Percentiles rank a stretch among this genome's conserved stretches.
Evolutionary conservation across 305 asterid species (phyloP).

Genomic region (Fraxinus sp.): DNA sequence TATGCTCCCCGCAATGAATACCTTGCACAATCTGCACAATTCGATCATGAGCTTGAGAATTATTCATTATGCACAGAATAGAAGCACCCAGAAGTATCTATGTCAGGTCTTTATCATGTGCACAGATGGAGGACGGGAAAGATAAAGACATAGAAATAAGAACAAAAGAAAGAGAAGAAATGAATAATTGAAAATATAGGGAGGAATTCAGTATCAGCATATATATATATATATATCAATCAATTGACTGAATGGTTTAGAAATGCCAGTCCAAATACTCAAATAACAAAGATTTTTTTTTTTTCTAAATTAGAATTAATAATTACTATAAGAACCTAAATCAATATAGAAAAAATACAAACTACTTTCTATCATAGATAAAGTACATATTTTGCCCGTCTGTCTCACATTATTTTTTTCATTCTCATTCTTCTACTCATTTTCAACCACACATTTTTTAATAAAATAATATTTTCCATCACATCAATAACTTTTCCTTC

Average conservation of each 20-base stretch:
- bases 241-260: not conserved
- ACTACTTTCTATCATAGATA: not conserved
- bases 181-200: not conserved
- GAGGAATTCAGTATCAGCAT: not conserved
- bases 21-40: conserved; percentile 69
- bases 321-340: not conserved
- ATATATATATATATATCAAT: not conserved
- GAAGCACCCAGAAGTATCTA: conserved; percentile 11
- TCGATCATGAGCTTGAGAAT: conserved; percentile 30
- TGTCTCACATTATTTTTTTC: too few relatives aligned
- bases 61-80: conserved; percentile 33
- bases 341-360: not conserved
- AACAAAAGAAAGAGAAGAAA: not conserved
- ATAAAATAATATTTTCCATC: too few relatives aligned
- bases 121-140: not conserved
- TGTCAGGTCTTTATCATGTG: not conserved
- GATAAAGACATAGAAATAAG: not conserved
- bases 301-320: not conserved
- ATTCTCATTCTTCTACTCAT: too few relatives aligned
- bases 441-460: too few relatives aligned
- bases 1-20: conserved; percentile 50
- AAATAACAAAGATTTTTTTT: not conserved
- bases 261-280: not conserved
- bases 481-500: too few relatives aligned
- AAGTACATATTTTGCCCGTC: not conserved